These are phyloP conservation scores for Urochloa ruziziensis DNA, from an alignment of 176 grass and related monocot genomes.

Conservation along the genomic window DNA sequence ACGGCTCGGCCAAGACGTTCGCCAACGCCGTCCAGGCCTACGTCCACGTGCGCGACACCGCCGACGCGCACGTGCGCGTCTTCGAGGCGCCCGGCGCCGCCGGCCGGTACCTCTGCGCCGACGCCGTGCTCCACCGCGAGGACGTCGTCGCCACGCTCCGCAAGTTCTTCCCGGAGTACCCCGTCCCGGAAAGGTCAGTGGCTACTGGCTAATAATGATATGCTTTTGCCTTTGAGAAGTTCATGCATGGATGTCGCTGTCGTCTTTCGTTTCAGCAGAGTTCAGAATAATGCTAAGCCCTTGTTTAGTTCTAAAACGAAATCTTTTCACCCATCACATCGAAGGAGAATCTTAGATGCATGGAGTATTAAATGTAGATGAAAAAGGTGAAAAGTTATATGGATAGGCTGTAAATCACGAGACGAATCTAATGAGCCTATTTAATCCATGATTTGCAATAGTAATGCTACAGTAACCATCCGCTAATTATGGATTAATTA, in stretches of 20 bases:
- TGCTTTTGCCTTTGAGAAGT: no score
- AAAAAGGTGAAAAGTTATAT: no score
- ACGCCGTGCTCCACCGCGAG: slow-evolving; percentile 67
- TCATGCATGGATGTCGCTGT: neutral
- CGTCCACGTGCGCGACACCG: slow-evolving; percentile 79
- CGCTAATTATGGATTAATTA: no score
- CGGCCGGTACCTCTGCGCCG: slow-evolving; percentile 63
- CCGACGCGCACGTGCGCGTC: slow-evolving; percentile 62
- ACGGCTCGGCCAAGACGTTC: slow-evolving; percentile 56
- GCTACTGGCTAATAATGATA: neutral
- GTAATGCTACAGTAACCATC: no score
- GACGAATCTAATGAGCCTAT: no score
- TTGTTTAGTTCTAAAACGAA: no score
- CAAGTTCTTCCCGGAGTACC: slow-evolving; percentile 65
- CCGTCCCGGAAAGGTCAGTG: slow-evolving; percentile 57
- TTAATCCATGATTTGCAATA: no score
- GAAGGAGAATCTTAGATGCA: no score
- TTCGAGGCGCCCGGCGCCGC: slow-evolving; percentile 57
- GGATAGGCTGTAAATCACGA: no score
- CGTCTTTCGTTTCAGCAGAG: neutral
- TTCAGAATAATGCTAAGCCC: no score
- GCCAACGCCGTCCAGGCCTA: slow-evolving; percentile 86
- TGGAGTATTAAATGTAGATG: no score
- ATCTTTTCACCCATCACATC: no score
- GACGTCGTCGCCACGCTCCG: slow-evolving; percentile 60